Conservation (phyloP, 2,329 filamentous ascomycete species). For the Fusarium sp. region DNA sequence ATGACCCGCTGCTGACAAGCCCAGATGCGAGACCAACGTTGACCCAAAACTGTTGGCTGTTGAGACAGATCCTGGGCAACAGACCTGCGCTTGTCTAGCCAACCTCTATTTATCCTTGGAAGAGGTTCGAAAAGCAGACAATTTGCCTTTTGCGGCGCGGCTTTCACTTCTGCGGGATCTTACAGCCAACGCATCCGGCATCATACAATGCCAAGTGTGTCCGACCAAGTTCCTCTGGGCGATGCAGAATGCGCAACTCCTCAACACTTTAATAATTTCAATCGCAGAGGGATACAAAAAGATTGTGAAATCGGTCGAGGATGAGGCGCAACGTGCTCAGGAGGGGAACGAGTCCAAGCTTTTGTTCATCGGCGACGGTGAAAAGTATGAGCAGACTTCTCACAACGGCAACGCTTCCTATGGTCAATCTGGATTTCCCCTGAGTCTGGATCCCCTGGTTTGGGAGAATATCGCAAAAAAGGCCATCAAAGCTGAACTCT, state of each 20-base stretch:
- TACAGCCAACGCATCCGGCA: constrained; percentile 18
- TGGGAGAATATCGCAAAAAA: constrained; percentile 38
- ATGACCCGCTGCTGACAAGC: constrained; percentile 13
- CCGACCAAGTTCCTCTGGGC: constrained; percentile 43
- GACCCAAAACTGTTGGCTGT: constrained; percentile 19
- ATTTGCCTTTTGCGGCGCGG: constrained; percentile 30
- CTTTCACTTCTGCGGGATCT: constrained; percentile 32
- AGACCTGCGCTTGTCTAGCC: constrained; percentile 40
- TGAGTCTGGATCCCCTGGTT: constrained; percentile 31
- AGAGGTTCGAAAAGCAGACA: constrained; percentile 38
- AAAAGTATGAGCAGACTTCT: neutral
- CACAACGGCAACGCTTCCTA: neutral
- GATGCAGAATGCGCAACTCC: constrained; percentile 43
- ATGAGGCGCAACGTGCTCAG: constrained; percentile 33
- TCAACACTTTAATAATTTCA: constrained; percentile 41
- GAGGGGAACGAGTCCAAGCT: constrained; percentile 29
- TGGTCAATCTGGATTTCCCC: neutral
- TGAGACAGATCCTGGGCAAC: constrained; percentile 17
- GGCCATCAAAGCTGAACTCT: constrained; percentile 36
- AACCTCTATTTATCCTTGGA: constrained; percentile 41
- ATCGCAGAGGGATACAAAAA: constrained; percentile 42
- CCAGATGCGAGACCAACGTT: constrained; percentile 35
- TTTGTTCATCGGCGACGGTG: constrained; percentile 24
- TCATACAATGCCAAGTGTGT: constrained; percentile 39
- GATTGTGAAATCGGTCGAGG: constrained; percentile 34